Conservation (phyloP, 148 eudicot species). For the Drosera capensis region DNA sequence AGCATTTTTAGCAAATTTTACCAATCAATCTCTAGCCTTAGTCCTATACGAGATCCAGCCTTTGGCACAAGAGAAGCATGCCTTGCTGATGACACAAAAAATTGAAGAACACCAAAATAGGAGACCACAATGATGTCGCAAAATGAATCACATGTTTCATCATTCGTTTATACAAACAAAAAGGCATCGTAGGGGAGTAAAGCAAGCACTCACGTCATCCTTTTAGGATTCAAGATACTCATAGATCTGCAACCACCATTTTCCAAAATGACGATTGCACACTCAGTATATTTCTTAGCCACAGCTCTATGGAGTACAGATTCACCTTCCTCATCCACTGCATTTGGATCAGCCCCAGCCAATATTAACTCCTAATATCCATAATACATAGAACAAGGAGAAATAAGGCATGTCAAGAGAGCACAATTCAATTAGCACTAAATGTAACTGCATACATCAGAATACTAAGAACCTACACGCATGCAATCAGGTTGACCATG, state of each 20-base stretch:
- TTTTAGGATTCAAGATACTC: conserved; percentile 60
- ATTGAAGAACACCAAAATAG: too few species aligned
- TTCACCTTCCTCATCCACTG: conserved; percentile 97
- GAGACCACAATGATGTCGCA: too few species aligned
- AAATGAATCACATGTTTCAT: background rate
- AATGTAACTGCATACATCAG: conserved; percentile 2
- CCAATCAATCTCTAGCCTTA: too few species aligned
- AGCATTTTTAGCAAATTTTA: too few species aligned
- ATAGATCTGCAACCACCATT: conserved; percentile 88
- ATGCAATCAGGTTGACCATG: conserved; percentile 99
- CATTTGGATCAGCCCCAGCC: conserved; percentile 99
- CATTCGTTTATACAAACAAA: background rate
- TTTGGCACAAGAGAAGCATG: too few species aligned
- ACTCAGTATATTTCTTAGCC: conserved; percentile 78
- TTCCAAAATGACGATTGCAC: conserved; percentile 86
- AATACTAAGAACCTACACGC: conserved; percentile 39
- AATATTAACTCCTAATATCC: conserved; percentile 66
- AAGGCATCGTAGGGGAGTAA: background rate
- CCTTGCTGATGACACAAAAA: too few species aligned
- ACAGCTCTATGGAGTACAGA: conserved; percentile 89
- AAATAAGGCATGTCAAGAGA: conserved; percentile 1
- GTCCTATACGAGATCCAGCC: too few species aligned
- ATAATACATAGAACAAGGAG: conserved; percentile 7
- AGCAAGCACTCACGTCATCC: conserved; percentile 58
- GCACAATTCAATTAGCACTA: background rate